Evolutionary conservation across 1,284 basidiomycete species (phyloP), one percentile per base, ranked within the genome.

Genomic region (Malassezia yamatoensis): DNA sequence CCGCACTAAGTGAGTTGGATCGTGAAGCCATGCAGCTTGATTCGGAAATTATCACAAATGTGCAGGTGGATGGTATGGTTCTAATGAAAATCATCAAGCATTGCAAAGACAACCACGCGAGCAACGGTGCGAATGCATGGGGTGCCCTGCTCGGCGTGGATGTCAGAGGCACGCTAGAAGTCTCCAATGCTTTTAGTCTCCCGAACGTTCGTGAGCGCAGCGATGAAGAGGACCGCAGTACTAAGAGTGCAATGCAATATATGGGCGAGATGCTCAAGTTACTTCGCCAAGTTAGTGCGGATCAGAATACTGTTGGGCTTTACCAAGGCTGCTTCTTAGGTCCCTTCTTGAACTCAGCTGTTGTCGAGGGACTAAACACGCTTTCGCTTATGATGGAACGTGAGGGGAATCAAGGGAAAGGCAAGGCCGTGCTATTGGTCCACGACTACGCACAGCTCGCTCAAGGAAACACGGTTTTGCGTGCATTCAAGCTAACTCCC

Each of bases 221-320:
- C 29, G 70, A 72, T 38, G 68, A 67, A 49, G 61, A 66, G 53
- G 69, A 69, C 42, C 64, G 64, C 41, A 63, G 62, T 58, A 64
- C 62, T 53, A 64, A 64, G 46, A 62, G 60, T 40, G 72, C 70
- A 37, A 66, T 71, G 54, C 72, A 72, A 60, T 91, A 91, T 76
- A 88, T 90, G 72, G 79, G 82, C 34, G 82, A 85, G 55, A 89
- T 93, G 87, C 79, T 93, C 47, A 83, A 85, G 51, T 85, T 88
- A 39, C 78, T 93, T 71, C 85, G 87, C 70, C 88, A 96, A 75
- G 89, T 96, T 58, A 87, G 90, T 75, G 84, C 86, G 52, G 91
- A 96, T 72, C 90, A 93, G 75, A 90, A 87, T 66, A 83, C 94
- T 46, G 88, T 98, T 54, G 94, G 94, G 42, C 90, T 96, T 77